Evolutionary conservation across 1,139 yeast species (phyloP).

Genomic region (Blastobotrys niveus): DNA sequence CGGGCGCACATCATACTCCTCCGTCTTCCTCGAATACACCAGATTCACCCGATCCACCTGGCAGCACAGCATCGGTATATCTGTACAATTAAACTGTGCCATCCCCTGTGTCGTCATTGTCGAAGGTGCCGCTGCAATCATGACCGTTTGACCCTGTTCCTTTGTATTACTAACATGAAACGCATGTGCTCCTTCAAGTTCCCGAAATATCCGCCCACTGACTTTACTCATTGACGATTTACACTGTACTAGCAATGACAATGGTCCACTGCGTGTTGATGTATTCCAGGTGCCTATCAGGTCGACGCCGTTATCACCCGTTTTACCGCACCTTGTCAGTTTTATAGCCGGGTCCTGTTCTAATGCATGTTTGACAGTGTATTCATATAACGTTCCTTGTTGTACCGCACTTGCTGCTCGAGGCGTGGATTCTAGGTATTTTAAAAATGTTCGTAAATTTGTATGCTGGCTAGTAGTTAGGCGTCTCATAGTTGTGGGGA

Average conservation of each 20-base stretch:
- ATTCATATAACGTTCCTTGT: conserved; percentile 66
- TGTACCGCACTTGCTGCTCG: conserved; percentile 47
- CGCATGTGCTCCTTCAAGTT: conserved; percentile 51
- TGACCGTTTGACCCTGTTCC: conserved; percentile 33
- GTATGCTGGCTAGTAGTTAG: conserved; percentile 22
- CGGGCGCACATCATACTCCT: conserved; percentile 3
- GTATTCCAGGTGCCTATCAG: conserved; percentile 34
- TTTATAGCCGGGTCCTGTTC: conserved; percentile 35
- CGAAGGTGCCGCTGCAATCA: conserved; percentile 53
- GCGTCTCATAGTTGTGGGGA: too few relatives aligned
- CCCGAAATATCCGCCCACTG: conserved; percentile 50
- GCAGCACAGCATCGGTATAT: conserved; percentile 44
- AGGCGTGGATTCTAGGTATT: conserved; percentile 31
- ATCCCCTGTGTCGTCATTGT: conserved; percentile 56
- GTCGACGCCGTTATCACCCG: conserved; percentile 71
- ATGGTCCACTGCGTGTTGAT: conserved; percentile 7
- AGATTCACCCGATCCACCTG: conserved; percentile 18
- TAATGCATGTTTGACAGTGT: conserved; percentile 45
- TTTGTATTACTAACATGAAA: conserved; percentile 26
- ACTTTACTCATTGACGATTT: conserved; percentile 46
- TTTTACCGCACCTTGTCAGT: conserved; percentile 51
- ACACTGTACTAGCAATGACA: conserved; percentile 51
- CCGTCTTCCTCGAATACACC: conserved; percentile 11
- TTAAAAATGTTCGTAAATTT: conserved; percentile 31
- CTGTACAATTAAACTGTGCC: conserved; percentile 48